Evolutionary conservation across 1,284 basidiomycete species (phyloP).

Genomic region (Papiliotrema terrestris): DNA sequence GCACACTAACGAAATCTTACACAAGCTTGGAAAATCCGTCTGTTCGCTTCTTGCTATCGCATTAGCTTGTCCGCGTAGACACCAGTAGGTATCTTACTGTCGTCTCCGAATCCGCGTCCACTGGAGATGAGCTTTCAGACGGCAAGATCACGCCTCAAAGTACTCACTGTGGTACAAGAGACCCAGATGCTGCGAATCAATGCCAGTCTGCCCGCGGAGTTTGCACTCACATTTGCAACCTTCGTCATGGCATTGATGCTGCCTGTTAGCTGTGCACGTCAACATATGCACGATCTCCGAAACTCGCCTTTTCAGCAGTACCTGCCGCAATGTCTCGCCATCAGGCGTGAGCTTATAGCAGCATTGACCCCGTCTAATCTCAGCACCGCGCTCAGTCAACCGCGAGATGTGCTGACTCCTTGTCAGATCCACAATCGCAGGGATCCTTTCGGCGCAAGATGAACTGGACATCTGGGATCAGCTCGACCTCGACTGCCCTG

Average conservation of each 20-base stretch:
- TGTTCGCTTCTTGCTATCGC: conserved; percentile 26
- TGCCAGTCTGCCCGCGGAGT: neutral
- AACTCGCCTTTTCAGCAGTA: conserved; percentile 37
- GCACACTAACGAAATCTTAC: conserved; percentile 23
- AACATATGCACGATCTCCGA: too few species aligned
- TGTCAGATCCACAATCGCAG: conserved; percentile 44
- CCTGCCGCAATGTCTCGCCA: conserved; percentile 23
- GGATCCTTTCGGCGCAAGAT: conserved; percentile 48
- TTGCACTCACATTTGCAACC: conserved; percentile 40
- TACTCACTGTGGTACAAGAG: conserved; percentile 37
- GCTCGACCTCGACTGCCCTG: neutral
- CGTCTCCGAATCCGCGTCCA: conserved; percentile 26
- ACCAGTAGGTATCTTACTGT: conserved; percentile 26
- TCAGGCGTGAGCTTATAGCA: conserved; percentile 21
- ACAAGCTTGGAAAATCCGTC: conserved; percentile 35
- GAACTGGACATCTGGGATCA: conserved; percentile 44
- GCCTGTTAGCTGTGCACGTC: conserved; percentile 3
- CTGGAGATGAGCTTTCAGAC: neutral
- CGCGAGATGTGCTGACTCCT: conserved; percentile 18
- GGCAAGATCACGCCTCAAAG: too few species aligned
- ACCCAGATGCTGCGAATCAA: conserved; percentile 37
- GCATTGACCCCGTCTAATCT: conserved; percentile 26
- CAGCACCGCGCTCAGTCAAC: conserved; percentile 1
- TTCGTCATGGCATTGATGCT: conserved; percentile 42
- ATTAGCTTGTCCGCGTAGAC: neutral